Evolutionary conservation across 1,139 yeast genomes (phyloP), one percentile per base, ranked within the genome.

Genomic region (Hemisphaericaspora xylanilytica): DNA sequence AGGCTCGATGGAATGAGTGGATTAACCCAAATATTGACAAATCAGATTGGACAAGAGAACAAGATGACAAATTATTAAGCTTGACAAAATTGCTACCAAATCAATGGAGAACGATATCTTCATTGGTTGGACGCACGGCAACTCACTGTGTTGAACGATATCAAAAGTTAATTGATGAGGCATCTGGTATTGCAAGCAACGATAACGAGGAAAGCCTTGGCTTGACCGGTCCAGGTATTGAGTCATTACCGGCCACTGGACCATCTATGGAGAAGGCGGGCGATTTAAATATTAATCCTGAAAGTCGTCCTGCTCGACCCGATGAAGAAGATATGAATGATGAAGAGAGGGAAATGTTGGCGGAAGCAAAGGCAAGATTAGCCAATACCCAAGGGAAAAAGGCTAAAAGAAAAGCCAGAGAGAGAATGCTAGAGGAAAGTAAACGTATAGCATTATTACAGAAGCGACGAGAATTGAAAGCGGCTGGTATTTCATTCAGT

Each of bases 321-420:
- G 95, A 86, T 58, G 78, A 80, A 2, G 81, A 77, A 9, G 88
- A 82, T 32, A 67, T 88, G 70, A 90, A 81, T 44, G 97, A 89
- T 40, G 96, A 88, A 44, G 96, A 92, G 52, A 66, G 78, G 45
- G 97, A 92, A 57, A 89, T 92, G 97, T 63, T 92, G 9, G 80
- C 90, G 8, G 98, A 92, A 56, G 97, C 98, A 0, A 76, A 85
- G 39, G 96, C 97, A 1, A 75, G 98, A 50, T 65, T 92, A 48
- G 88, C 96, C 8, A 90, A 88, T 52, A 90, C 97, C 0, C 92
- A 85, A 57, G 98, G 98, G 45, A 89, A 90, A 52, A 92, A 92
- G 61, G 97, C 97, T 1, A 86, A 89, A 45, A 65, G 98, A 44
- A 87, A 90, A 56, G 88, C 85, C 3, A 70, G 98, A 41, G 98